Percentiles rank a stretch among this genome's conserved stretches.
Evolutionary conservation across 108 stramenopile species (phyloP).

Genomic region (Mediolabrus comicus): DNA sequence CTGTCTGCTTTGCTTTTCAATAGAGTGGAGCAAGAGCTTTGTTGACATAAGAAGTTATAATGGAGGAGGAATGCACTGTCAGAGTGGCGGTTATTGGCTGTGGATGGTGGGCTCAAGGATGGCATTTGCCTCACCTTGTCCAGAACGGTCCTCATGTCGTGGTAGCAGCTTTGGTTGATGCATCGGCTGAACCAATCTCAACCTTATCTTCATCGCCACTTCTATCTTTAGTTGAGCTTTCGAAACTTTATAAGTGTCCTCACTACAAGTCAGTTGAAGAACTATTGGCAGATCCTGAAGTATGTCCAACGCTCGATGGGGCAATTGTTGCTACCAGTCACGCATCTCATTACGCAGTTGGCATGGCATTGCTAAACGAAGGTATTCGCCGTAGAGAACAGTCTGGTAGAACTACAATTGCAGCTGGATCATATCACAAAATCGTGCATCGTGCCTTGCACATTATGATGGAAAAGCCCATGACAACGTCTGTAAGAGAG

Average conservation of each 20-base stretch:
- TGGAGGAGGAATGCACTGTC: not conserved
- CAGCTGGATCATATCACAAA: not conserved
- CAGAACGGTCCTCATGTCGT: slow-evolving; percentile 38
- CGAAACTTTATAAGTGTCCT: slow-evolving; percentile 51
- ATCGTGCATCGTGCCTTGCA: slow-evolving; percentile 37
- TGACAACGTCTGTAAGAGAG: slow-evolving; percentile 66
- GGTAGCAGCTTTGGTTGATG: slow-evolving; percentile 65
- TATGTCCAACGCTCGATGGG: slow-evolving; percentile 55
- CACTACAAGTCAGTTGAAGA: slow-evolving; percentile 55
- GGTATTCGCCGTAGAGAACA: slow-evolving; percentile 37
- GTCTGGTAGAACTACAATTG: not conserved
- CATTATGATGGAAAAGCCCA: slow-evolving; percentile 83
- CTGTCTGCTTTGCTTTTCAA: too few relatives aligned
- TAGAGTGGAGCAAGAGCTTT: too few relatives aligned
- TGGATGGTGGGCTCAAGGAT: slow-evolving; percentile 82
- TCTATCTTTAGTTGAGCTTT: slow-evolving; percentile 49
- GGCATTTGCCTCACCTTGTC: slow-evolving; percentile 69
- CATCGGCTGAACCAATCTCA: slow-evolving; percentile 45
- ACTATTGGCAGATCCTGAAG: slow-evolving; percentile 39
- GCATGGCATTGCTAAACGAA: slow-evolving; percentile 39
- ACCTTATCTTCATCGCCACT: slow-evolving; percentile 54
- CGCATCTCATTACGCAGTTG: slow-evolving; percentile 62
- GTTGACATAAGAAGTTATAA: too few relatives aligned
- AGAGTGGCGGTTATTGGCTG: slow-evolving; percentile 64
- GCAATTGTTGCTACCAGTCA: slow-evolving; percentile 69